Percentiles rank a stretch among this genome's conserved stretches.
Conservation (phyloP, 2,329 filamentous ascomycete genomes). For the Colletotrichum spaethianum region DNA sequence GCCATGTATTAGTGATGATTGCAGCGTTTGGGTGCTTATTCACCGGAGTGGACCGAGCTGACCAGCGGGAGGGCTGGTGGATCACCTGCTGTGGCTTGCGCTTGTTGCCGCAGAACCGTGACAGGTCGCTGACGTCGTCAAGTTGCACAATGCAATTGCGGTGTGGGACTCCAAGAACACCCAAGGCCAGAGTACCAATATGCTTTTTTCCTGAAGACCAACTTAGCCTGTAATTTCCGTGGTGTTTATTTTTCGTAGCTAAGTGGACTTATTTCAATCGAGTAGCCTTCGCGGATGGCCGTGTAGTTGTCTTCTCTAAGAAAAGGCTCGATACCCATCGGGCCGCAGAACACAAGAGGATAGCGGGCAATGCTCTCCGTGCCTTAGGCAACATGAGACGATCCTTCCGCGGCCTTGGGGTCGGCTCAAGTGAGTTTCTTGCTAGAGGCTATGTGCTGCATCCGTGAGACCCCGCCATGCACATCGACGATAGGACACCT, state of each 20-base stretch:
- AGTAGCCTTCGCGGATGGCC: conserved; percentile 15
- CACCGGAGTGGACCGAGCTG: conserved; percentile 31
- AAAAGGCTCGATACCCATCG: conserved; percentile 5
- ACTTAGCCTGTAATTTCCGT: background rate
- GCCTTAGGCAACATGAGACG: conserved; percentile 20
- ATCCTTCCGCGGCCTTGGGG: conserved; percentile 18
- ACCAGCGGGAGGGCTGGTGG: conserved; percentile 16
- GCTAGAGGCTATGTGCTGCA: background rate
- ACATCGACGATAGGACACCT: background rate
- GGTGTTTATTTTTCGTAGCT: background rate
- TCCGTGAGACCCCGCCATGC: background rate
- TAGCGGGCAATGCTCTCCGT: conserved; percentile 18
- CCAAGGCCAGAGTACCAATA: background rate
- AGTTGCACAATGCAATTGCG: background rate
- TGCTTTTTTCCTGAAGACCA: background rate
- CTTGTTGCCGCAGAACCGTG: conserved; percentile 6
- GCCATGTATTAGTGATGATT: conserved; percentile 33
- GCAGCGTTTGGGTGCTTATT: conserved; percentile 33
- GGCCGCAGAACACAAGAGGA: background rate
- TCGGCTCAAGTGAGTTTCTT: background rate
- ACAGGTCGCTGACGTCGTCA: conserved; percentile 34
- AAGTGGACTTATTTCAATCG: background rate
- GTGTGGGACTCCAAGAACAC: conserved; percentile 14
- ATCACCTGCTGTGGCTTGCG: conserved; percentile 17
- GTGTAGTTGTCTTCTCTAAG: conserved; percentile 20